Conservation (phyloP, 2,329 filamentous ascomycete genomes). For the Zymoseptoria pseudotritici region DNA sequence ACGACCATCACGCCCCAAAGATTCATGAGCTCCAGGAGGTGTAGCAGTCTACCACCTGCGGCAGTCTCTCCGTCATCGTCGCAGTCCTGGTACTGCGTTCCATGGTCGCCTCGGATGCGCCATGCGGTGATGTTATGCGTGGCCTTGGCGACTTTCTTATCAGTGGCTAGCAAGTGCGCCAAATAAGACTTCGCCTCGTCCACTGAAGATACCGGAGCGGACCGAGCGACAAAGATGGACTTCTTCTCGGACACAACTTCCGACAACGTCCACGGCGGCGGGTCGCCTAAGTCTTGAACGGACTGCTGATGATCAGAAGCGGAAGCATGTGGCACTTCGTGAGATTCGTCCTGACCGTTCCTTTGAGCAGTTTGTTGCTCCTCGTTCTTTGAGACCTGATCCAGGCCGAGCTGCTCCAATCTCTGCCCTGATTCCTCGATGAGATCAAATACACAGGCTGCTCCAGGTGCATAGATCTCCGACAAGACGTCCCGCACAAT, state of each 20-base stretch:
- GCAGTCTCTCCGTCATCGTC: conserved; percentile 95
- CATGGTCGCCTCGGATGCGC: conserved; percentile 60
- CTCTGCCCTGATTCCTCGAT: conserved; percentile 51
- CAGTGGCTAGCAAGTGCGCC: conserved; percentile 67
- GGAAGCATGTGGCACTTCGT: not conserved
- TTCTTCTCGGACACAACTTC: conserved; percentile 71
- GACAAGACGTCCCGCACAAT: conserved; percentile 60
- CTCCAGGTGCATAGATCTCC: conserved; percentile 62
- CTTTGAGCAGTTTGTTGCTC: conserved; percentile 25
- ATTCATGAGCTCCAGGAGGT: conserved; percentile 91
- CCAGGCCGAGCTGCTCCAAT: conserved; percentile 28
- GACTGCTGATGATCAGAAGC: conserved; percentile 27
- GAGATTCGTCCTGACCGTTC: conserved; percentile 23
- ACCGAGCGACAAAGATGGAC: conserved; percentile 78
- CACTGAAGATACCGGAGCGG: conserved; percentile 60
- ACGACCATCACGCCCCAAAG: conserved; percentile 89
- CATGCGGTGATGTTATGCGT: conserved; percentile 96
- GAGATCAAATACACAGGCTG: conserved; percentile 86
- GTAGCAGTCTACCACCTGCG: conserved; percentile 74
- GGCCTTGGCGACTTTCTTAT: conserved; percentile 77
- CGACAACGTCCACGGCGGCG: conserved; percentile 65
- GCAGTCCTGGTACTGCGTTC: conserved; percentile 68
- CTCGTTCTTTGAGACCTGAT: conserved; percentile 17
- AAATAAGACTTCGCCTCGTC: conserved; percentile 64
- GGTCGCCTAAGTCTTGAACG: conserved; percentile 31